Conservation (phyloP, 1,284 basidiomycete genomes). For the Polyporus tsugae region DNA sequence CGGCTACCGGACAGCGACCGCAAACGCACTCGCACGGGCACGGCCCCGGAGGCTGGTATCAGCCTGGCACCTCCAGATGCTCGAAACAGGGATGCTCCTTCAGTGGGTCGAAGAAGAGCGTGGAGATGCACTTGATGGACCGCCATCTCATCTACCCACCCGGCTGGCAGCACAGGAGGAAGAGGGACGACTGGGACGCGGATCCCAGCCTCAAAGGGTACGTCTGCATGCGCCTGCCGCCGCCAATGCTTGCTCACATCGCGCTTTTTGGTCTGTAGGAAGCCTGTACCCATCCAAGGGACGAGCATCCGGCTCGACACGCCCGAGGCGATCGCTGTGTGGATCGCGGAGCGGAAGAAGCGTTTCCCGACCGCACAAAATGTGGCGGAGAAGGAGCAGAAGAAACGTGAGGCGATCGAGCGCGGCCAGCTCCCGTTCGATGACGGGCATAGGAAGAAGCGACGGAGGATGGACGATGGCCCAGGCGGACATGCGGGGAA, state of each 20-base stretch:
- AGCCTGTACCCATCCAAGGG: conserved; percentile 81
- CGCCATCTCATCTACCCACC: conserved; percentile 86
- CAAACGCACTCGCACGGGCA: conserved; percentile 1
- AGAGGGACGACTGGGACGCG: conserved; percentile 73
- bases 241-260: not conserved
- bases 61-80: conserved; percentile 69
- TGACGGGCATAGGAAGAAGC: conserved; percentile 49
- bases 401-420: conserved; percentile 76
- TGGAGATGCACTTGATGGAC: conserved; percentile 91
- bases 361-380: conserved; percentile 80
- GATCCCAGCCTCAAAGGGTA: conserved; percentile 81
- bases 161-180: conserved; percentile 74
- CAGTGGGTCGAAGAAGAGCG: conserved; percentile 74
- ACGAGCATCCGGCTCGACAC: conserved; percentile 82
- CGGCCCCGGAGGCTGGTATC: conserved; percentile 58
- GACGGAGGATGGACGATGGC: conserved; percentile 40
- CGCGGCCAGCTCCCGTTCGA: conserved; percentile 76
- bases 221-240: conserved; percentile 21
- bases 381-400: conserved; percentile 81
- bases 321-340: conserved; percentile 82
- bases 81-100: conserved; percentile 76
- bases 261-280: conserved; percentile 49
- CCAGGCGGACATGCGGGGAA: conserved; percentile 36
- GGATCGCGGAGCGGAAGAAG: conserved; percentile 88
- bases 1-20: conserved; percentile 14